Evolutionary conservation across 495 filamentous ascomycete species (phyloP), one percentile per base, ranked within the genome.

Genomic region (Podospora pseudoanserina): DNA sequence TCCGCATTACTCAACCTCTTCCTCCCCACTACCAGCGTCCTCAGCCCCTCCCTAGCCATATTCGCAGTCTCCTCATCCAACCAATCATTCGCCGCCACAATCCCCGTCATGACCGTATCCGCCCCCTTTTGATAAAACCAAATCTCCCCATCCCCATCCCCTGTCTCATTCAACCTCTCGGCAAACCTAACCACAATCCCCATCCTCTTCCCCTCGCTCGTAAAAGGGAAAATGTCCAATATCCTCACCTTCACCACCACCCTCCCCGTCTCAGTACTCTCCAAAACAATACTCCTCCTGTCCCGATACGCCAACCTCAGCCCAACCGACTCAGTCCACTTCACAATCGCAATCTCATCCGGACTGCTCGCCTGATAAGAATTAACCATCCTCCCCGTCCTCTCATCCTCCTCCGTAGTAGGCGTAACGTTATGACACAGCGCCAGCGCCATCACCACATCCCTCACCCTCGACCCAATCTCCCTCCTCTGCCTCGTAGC

Each of bases 81-180:
- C 96, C 96, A 99, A 82, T 98, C 95, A 74, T 97, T 97, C 15
- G 92, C 86, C 16, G 89, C 91, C 30, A 99, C 96, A 69, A 99
- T 98, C 15, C 90, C 85, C 18, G 88, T 84, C 96, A 99, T 99
- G 58, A 98, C 93, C 0, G 96, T 98, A 76, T 99, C 96, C 6
- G 96, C 96, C 28, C 96, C 96, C 77, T 99, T 99, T 70, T 99
- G 93, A 73, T 93, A 99, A 78, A 99, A 99, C 92, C 95, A 98
- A 26, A 97, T 93, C 73, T 97, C 94, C 30, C 87, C 85, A 49
- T 80, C 81, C 23, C 76, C 79, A 16, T 82, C 73, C 0, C 73
- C 59, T 1, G 76, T 74, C 2, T 81, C 72, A 53, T 84, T 78
- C 16, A 79, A 74, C 6, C 85, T 84, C 18, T 89, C 80, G 16